A percentile compares a stretch with the other conserved stretches of the same genome.
Conservation (phyloP, 176 grass and related monocot genomes). For the Metroxylon sagu region DNA sequence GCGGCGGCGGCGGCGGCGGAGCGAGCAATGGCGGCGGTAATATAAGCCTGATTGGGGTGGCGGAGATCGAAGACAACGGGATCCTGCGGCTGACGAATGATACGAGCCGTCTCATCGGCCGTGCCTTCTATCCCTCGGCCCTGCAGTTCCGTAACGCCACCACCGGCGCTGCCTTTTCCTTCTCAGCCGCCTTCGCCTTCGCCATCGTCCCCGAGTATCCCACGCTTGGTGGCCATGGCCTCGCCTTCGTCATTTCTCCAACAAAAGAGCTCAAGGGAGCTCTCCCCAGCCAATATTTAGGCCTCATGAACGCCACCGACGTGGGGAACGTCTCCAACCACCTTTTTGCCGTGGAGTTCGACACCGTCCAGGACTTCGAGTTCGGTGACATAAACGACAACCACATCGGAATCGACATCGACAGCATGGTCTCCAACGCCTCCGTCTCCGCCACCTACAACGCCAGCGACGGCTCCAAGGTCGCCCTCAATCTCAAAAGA, state of each 20-base stretch:
- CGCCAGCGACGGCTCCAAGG: conserved; percentile 4
- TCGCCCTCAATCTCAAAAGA: conserved; percentile 50
- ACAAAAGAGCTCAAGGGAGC: conserved; percentile 47
- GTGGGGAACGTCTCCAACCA: conserved; percentile 69
- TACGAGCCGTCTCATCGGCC: conserved; percentile 53
- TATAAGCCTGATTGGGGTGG: conserved; percentile 42
- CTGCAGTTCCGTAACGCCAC: conserved; percentile 41
- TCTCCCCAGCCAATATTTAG: conserved; percentile 77
- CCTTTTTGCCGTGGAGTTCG: conserved; percentile 81
- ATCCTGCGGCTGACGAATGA: conserved; percentile 70
- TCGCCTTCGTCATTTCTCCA: conserved; percentile 48
- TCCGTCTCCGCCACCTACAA: conserved; percentile 36
- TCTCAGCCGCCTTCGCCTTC: conserved; percentile 73
- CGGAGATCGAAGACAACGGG: conserved; percentile 32
- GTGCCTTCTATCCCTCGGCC: conserved; percentile 19
- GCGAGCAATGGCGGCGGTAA: conserved; percentile 1
- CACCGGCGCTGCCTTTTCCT: conserved; percentile 42
- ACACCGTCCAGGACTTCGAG: conserved; percentile 94
- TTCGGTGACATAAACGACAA: conserved; percentile 87
- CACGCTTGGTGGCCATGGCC: conserved; percentile 65
- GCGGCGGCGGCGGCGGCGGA: not conserved
- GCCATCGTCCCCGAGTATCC: conserved; percentile 67
- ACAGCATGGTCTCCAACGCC: conserved; percentile 47
- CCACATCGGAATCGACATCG: conserved; percentile 72
- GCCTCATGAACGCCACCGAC: conserved; percentile 48